Base-by-base conservation (phyloP, 1,284 basidiomycete species). In the Sporisorium iseilematis-ciliati region DNA sequence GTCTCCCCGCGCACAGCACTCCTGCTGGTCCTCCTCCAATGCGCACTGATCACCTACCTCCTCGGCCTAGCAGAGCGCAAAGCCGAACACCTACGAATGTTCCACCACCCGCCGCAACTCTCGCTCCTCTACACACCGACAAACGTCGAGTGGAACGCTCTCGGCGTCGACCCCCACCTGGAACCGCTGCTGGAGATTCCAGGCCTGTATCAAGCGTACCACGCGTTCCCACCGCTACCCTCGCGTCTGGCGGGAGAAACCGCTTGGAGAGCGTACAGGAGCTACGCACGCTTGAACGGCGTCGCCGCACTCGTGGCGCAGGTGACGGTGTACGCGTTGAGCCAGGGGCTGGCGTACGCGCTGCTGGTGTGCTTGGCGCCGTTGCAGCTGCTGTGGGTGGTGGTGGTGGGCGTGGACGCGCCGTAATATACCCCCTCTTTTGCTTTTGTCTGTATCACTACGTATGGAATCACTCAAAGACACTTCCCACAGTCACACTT, bases 21-120 rank as follows among this genome's bases (percentile, higher is more conserved):
- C 0, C 25, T 63, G 12, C 12, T 65, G 7, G 56, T 65, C 8
- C 1, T 65, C 1, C 40, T 49, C 3, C 68, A 71, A 25, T 65
- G 58, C 26, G 50, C 42, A 4, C 12, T 71, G 33, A 58, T 71
- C 21, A 62, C 68, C 8, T 65, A 33, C 5, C 25, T 71, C 2
- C 7, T 71, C 29, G 40, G 40, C 1, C 16, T 71, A 0, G 68
- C 68, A 3, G 68, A 71, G 29, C 21, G 33, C 25, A 65, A 71
- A 56, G 68, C 68, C 5, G 40, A 61, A 16, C 63, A 33, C 26
- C 29, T 65, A 41, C 63, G 68, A 4, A 71, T 71, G 68, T 71
- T 43, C 20, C 33, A 38, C 21, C 23, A 42, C 31, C 12, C 43
- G 11, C 29, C 38, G 6, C 25, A 33, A 2, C 45, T 46, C 38